phyloP scores from a whole-genome alignment of 495 filamentous ascomycete genomes.

The Thozetella sp. region DNA sequence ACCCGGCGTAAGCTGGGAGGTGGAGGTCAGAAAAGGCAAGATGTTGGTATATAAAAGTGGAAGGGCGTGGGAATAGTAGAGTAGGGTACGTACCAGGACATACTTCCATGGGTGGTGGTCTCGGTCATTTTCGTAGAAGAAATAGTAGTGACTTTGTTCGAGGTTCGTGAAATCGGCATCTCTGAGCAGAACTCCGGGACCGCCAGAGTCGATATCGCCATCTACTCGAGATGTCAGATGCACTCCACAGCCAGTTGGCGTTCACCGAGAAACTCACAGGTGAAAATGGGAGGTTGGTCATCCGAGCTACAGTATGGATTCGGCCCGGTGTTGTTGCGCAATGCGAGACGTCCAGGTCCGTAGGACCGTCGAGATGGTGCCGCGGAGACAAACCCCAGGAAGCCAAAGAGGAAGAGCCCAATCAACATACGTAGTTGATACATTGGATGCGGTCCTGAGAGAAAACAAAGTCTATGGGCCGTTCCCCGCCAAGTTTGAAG shows the following conservation, averaged over 20 bases:
- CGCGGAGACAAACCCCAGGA: background rate
- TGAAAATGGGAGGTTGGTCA: constrained; percentile 7
- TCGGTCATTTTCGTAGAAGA: constrained; percentile 20
- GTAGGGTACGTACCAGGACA: constrained; percentile 12
- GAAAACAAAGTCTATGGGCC: too few species aligned
- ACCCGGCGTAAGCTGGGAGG: constrained; percentile 14
- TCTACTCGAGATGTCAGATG: background rate
- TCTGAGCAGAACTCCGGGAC: constrained; percentile 10
- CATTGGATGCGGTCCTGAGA: too few species aligned
- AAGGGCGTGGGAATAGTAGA: too few species aligned
- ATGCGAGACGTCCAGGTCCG: background rate
- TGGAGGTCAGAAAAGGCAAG: background rate
- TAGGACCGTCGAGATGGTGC: background rate
- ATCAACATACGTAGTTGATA: too few species aligned
- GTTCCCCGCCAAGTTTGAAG: too few species aligned
- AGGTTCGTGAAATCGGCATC: constrained; percentile 13
- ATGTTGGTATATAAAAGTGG: too few species aligned
- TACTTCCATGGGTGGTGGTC: constrained; percentile 23
- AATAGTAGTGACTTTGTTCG: constrained; percentile 14
- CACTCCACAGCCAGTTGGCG: background rate
- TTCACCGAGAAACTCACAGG: background rate
- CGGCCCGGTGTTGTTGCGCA: background rate
- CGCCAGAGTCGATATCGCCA: constrained; percentile 12
- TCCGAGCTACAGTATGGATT: constrained; percentile 2
- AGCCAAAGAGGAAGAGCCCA: background rate